Percentiles rank a stretch among this genome's conserved stretches.
Conservation (phyloP, 257 asterid species). For the Nicotiana tomentosiformis region DNA sequence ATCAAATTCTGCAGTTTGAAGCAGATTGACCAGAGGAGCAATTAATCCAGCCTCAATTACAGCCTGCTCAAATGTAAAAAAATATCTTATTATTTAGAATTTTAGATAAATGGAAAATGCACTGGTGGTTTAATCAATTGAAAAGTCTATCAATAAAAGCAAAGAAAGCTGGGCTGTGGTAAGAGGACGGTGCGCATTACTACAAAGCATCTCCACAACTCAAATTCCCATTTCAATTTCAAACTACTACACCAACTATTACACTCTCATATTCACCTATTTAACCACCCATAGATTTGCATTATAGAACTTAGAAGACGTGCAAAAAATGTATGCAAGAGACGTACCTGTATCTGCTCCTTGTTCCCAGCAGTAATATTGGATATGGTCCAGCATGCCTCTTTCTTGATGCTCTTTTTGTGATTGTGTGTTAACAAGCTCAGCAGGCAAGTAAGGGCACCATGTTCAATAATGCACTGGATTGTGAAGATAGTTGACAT, state of each 20-base stretch:
- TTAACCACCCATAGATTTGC: slow-evolving; percentile 2
- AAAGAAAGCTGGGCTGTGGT: not conserved
- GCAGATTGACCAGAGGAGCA: slow-evolving; percentile 66
- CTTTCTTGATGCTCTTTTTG: slow-evolving; percentile 92
- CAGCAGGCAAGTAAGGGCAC: slow-evolving; percentile 68
- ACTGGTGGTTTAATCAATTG: not conserved
- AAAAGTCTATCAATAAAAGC: not conserved
- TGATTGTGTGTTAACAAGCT: slow-evolving; percentile 80
- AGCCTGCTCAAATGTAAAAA: slow-evolving; percentile 43
- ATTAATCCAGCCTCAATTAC: slow-evolving; percentile 76
- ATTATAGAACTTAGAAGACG: not conserved
- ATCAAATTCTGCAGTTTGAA: slow-evolving; percentile 83
- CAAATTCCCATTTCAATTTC: not conserved
- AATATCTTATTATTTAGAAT: not conserved
- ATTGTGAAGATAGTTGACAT: slow-evolving; percentile 3
- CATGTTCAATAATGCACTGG: slow-evolving; percentile 68
- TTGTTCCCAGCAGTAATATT: slow-evolving; percentile 90
- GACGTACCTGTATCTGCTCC: slow-evolving; percentile 73
- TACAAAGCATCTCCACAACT: not conserved
- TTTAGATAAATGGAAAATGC: not conserved
- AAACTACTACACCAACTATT: not conserved
- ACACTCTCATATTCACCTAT: not conserved
- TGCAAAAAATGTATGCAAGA: not conserved
- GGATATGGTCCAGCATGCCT: slow-evolving; percentile 94
- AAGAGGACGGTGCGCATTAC: not conserved